Evolutionary conservation across 176 grass and related monocot genomes (phyloP), one percentile per base, ranked within the genome.

Genomic region (Phoenix dactylifera): DNA sequence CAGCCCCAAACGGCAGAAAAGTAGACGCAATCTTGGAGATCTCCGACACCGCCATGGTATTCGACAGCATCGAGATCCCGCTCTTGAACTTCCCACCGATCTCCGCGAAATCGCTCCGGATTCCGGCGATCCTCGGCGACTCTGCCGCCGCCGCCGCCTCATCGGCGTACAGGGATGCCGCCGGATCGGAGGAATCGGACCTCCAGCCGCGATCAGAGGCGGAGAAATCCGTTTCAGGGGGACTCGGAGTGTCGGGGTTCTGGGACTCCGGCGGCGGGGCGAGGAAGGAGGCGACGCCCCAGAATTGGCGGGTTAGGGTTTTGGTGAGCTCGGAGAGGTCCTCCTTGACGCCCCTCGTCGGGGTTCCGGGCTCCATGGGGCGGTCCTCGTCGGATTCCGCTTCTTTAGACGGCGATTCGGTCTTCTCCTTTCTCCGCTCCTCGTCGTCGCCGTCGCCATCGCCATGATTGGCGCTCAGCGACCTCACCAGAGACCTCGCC

Each of bases 241-340:
- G 10, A 2, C 35, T 44, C 10, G 10, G 35, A 44, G 35, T 1
- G 35, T 44, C 14, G 35, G 35, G 10, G 10, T 44, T 14, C 35
- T 44, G 5, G 28, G 65, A 59, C 6, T 26, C 18, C 22, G 66
- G 12, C 54, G 44, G 30, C 0, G 89, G 79, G 0, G 82, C 80
- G 18, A 95, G 80, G 59, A 95, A 95, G 20, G 90, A 87, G 18
- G 86, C 71, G 54, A 95, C 7, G 49, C 90, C 90, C 19, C 88
- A 79, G 72, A 95, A 84, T 63, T 79, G 90, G 70, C 81, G 54
- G 0, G 83, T 72, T 24, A 95, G 73, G 28, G 86, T 82, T 70
- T 76, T 64, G 20, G 87, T 85, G 80, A 96, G 75, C 75, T 90
- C 83, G 22, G 92, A 85, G 61, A 97, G 71, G 55, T 97, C 87